These are phyloP conservation scores for Vararia minispora DNA, from an alignment of 768 basidiomycete genomes.

Conservation along the genomic window DNA sequence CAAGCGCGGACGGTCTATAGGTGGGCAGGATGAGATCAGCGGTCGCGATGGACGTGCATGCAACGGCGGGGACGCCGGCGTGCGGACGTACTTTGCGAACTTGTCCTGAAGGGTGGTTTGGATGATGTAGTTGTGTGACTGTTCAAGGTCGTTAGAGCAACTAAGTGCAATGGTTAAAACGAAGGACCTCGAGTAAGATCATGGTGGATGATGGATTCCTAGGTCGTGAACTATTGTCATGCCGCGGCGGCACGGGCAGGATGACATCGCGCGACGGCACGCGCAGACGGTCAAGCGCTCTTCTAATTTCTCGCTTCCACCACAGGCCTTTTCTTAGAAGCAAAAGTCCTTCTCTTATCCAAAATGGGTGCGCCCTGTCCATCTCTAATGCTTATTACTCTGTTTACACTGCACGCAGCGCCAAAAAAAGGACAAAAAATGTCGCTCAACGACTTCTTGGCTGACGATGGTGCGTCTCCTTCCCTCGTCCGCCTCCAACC, in stretches of 20 bases:
- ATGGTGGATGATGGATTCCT: constrained; percentile 29
- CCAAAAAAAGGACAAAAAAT: constrained; percentile 92
- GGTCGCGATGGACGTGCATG: constrained; percentile 3
- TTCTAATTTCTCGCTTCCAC: constrained; percentile 9
- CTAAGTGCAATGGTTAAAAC: too few species aligned
- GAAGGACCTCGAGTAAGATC: constrained; percentile 76
- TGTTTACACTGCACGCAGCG: constrained; percentile 38
- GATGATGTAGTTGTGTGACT: constrained; percentile 92
- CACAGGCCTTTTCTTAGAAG: constrained; percentile 5
- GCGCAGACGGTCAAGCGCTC: too few species aligned
- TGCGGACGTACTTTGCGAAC: constrained; percentile 57
- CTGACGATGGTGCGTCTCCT: constrained; percentile 58
- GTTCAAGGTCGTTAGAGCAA: constrained; percentile 4
- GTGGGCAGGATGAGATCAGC: constrained; percentile 8
- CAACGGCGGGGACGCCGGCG: not conserved
- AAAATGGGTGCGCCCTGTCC: constrained; percentile 22
- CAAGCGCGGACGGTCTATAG: constrained; percentile 75
- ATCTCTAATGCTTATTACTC: constrained; percentile 1
- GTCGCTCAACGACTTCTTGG: constrained; percentile 86
- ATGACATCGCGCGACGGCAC: too few species aligned
- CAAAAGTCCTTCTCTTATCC: constrained; percentile 4
- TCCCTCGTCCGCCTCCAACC: constrained; percentile 11
- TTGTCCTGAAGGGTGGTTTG: constrained; percentile 84
- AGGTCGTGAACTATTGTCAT: too few species aligned
- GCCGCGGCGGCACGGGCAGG: too few species aligned